Base-by-base conservation (phyloP, 2,329 filamentous ascomycete species). In the Aspergillus ochraceoroseus region DNA sequence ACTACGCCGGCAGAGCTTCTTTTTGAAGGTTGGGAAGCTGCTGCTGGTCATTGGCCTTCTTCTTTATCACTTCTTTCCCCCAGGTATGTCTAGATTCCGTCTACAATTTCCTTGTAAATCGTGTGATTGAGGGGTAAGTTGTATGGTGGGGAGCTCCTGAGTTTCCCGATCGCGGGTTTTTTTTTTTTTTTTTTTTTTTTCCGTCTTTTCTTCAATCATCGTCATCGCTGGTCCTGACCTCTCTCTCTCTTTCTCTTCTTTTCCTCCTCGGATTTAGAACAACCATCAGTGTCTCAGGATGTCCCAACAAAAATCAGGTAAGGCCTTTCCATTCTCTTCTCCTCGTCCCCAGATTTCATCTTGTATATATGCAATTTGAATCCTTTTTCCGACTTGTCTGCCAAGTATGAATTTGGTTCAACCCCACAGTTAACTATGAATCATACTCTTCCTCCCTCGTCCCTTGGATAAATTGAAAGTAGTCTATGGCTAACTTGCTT, bases 281-380 rank as follows among this genome's bases (percentile, higher is more conserved):
- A 14, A 42, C 43, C 35, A 28, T 41, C 33, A 36, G 31, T 48
- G 41, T 57, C 31, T 47, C 48, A 61, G 46, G 44, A 66, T 66
- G 62, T 58, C 59, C 58, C 59, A 61, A 50, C 59, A 64, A 52
- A 67, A 67, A 52, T 64, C 63, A 52, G 64, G 64, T 67, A 62
- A 43, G 49, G 26, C 19, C 25, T 40, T 28, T 19, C 30, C 26
- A 23, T 45, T 53, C 37, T 34, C 31, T 46, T 41, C 50, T 37
- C 42, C 37, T 37, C 40, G 43, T 47, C 12, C 41, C 43, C 46
- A 48, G 38, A 22, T 43, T 25, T 23, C 18, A 42, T 45, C 38
- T 48, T 51, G 30, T 7, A 13, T 25, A 22, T 27, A 18, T 36
- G 22, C 15, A 27, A 27, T 41, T 25, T 47, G 27, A 17, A 36